Base-by-base conservation (phyloP, 2,329 filamentous ascomycete genomes). In the Cordyceps sp. region DNA sequence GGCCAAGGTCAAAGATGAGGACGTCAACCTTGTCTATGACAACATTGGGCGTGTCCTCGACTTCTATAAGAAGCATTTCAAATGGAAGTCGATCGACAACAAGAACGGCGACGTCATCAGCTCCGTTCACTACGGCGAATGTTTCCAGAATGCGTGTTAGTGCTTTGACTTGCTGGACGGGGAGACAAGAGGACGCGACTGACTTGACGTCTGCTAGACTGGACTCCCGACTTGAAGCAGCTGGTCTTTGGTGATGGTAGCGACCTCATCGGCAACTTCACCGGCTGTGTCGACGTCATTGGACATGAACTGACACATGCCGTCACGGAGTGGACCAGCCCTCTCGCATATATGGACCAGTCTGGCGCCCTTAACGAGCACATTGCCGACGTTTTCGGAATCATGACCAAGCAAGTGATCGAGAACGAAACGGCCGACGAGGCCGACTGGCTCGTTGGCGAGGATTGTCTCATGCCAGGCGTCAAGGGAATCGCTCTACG, bases 161-260 rank as follows among this genome's bases (percentile, higher is more conserved):
- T 50, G 9, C 6, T 22, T 26, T 12, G 9, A 9, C 17, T 4
- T 14, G 13, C 3, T 17, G 2, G 10, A 10, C 4, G 15, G 4
- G 10, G 14, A 22, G 10, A 14, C 18, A 18, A 29, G n/a, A n/a
- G n/a, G n/a, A n/a, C n/a, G n/a, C n/a, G n/a, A n/a, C n/a, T n/a
- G n/a, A n/a, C n/a, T n/a, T n/a, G 17, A n/a, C 17, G 6, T 8
- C 14, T 12, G 7, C 6, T 29, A 60, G 57, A 64, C 43, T 70
- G 66, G 65, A 59, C 68, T 35, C 53, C 61, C 3, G 48, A 57
- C 36, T 51, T 48, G 29, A 44, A 53, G 23, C 63, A 69, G 41
- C 67, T 71, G 59, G 63, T 69, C 5, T 72, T 66, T 39, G 68
- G 67, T 4, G 66, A 71, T 32, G 66, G 67, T 6, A 58, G 62